Conservation (phyloP, 2,329 filamentous ascomycete species). For the Hansfordia pulvinata region DNA sequence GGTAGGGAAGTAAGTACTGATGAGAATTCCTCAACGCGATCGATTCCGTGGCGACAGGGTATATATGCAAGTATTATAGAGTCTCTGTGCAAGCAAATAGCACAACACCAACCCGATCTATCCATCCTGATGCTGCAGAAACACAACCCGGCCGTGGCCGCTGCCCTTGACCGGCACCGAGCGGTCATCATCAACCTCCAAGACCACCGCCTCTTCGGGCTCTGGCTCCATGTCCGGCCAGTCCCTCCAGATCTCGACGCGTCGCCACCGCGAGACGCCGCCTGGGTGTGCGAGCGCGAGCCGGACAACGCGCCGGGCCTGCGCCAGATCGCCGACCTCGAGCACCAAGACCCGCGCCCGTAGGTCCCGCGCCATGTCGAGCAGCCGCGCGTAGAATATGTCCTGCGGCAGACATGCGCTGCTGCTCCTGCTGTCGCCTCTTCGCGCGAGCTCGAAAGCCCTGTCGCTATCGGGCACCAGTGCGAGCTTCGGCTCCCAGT, state of each 20-base stretch:
- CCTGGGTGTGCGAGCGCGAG: slow-evolving; percentile 23
- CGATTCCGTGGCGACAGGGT: too few relatives aligned
- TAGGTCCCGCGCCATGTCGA: slow-evolving; percentile 37
- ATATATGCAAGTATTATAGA: not conserved
- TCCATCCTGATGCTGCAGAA: too few relatives aligned
- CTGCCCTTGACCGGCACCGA: slow-evolving; percentile 27
- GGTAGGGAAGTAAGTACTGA: too few relatives aligned
- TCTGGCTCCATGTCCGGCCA: slow-evolving; percentile 31
- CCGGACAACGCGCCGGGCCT: slow-evolving; percentile 49
- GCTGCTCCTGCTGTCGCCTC: slow-evolving; percentile 3
- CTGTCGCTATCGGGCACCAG: slow-evolving; percentile 40
- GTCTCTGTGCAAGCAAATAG: not conserved
- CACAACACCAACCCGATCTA: too few relatives aligned
- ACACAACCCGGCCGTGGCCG: slow-evolving; percentile 33
- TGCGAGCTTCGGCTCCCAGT: slow-evolving; percentile 68
- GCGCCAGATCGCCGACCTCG: slow-evolving; percentile 57
- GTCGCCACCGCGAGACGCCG: slow-evolving; percentile 16
- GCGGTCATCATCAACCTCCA: slow-evolving; percentile 10
- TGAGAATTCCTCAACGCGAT: too few relatives aligned
- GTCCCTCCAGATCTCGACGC: slow-evolving; percentile 61
- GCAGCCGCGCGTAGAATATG: slow-evolving; percentile 54
- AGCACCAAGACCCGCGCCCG: slow-evolving; percentile 45
- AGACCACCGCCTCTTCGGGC: slow-evolving; percentile 11
- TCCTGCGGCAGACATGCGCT: slow-evolving; percentile 21
- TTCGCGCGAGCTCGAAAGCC: slow-evolving; percentile 3